phyloP scores from a whole-genome alignment of 768 basidiomycete genomes.

The Fomitopsis serialis region DNA sequence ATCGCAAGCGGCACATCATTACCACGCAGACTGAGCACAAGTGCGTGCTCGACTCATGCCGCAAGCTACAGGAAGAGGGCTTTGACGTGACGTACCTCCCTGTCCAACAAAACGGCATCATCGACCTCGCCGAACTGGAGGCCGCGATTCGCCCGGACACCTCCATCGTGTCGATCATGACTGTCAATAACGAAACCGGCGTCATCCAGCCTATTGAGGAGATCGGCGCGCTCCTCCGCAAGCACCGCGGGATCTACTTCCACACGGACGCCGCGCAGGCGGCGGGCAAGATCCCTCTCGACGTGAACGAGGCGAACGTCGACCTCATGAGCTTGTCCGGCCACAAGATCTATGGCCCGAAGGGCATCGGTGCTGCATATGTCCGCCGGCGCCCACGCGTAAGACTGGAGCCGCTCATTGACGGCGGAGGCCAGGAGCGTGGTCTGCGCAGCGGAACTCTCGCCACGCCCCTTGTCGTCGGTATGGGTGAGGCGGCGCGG shows the following conservation, averaged over 20 bases:
- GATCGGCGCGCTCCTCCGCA: constrained; percentile 81
- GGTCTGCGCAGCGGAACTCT: constrained; percentile 94
- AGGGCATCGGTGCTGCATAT: constrained; percentile 93
- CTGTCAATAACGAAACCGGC: constrained; percentile 98
- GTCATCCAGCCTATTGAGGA: constrained; percentile 97
- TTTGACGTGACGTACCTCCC: constrained; percentile 99
- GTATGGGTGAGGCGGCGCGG: constrained; percentile 91
- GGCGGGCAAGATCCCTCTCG: constrained; percentile 82
- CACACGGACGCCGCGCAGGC: constrained; percentile 99
- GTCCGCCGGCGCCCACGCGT: constrained; percentile 91
- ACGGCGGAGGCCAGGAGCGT: constrained; percentile 95
- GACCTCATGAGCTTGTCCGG: constrained; percentile 96
- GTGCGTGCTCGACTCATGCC: constrained; percentile 96
- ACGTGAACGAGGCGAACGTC: constrained; percentile 93
- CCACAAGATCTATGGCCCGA: constrained; percentile 98
- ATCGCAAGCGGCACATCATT: constrained; percentile 90
- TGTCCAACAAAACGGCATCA: constrained; percentile 78
- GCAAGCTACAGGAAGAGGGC: constrained; percentile 92
- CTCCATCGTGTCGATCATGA: constrained; percentile 95
- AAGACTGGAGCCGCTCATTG: constrained; percentile 89
- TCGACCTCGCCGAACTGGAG: constrained; percentile 76
- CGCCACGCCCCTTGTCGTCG: constrained; percentile 82
- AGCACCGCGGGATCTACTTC: constrained; percentile 88
- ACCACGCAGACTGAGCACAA: constrained; percentile 98
- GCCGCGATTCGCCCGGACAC: constrained; percentile 89